Evolutionary conservation across 768 basidiomycete species (phyloP), one percentile per base, ranked within the genome.

Genomic region (Lentinula edodes): DNA sequence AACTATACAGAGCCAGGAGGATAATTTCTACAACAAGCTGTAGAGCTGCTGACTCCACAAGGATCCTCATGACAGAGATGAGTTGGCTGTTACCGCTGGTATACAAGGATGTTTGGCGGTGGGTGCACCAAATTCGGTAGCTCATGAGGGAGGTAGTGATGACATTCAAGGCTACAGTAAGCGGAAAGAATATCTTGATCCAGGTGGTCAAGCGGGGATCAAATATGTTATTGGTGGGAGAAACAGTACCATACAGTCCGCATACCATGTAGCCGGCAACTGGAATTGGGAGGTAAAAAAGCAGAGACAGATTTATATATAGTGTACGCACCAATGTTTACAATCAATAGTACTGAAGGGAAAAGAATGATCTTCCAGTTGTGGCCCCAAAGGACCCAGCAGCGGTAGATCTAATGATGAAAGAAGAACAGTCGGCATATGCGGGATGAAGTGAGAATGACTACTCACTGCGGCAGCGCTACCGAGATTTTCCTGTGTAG

Each of bases 121-220:
- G 61, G 0, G 35, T 60, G 6, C 28, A 35, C 68, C 68, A 68
- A 1, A 69, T 65, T 1, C 67, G 61, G n/a, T 51, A 61, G n/a
- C 67, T 61, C 66, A 68, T 69, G 0, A 69, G 52, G 23, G 62
- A 57, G 0, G 68, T 69, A 34, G 68, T 69, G 43, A 65, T 57
- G 20, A 66, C 60, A 52, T 67, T 69, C 34, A 66, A 63, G 0
- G 56, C 64, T 2, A 69, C 65, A 0, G 67, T 65, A 15, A 65
- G 39, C 6, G 68, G 63, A 39, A 64, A 67, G 60, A 68, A 67
- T 2, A 61, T 62, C 3, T 57, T 63, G 32, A 69, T 69, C 67
- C 64, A 68, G 10, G 38, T 35, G 3, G 61, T 59, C 32, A 68
- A 65, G 0, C 63, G 63, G 3, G 45, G 56, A 23, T 57, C 57